Evolutionary conservation across 1,284 basidiomycete genomes (phyloP).

Genomic region (Cutaneotrichosporon cyanovorans): DNA sequence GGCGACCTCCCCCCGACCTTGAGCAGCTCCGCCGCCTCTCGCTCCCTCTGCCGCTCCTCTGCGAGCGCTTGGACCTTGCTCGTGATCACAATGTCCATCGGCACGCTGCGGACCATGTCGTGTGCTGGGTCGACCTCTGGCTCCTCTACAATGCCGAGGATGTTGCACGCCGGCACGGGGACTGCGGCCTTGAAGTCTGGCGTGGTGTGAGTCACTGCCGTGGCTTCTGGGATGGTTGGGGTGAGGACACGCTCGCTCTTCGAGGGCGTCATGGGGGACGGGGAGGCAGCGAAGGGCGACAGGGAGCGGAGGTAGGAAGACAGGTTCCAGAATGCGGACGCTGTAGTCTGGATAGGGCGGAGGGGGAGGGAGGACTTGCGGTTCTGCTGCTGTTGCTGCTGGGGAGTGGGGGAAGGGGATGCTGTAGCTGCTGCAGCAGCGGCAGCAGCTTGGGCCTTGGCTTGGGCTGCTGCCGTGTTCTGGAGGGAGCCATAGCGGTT

Average conservation of each 20-base stretch:
- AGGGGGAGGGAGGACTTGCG: conserved; percentile 16
- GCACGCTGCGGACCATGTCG: conserved; percentile 36
- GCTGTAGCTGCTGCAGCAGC: no score
- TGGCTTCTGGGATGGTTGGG: not conserved
- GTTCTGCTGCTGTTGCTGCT: not conserved
- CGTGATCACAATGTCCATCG: conserved; percentile 38
- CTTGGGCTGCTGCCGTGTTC: no score
- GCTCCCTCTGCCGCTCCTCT: conserved; percentile 22
- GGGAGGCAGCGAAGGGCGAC: conserved; percentile 25
- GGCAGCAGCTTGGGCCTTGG: no score
- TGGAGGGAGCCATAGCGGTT: not conserved
- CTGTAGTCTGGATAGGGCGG: conserved; percentile 28
- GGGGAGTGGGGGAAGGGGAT: not conserved
- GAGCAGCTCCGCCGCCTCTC: conserved; percentile 18
- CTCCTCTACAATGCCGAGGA: not conserved
- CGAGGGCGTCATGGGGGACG: not conserved
- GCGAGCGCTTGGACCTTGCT: conserved; percentile 13
- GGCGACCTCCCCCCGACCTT: conserved; percentile 1
- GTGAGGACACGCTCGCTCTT: not conserved
- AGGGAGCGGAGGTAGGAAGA: conserved; percentile 35
- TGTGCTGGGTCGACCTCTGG: conserved; percentile 1
- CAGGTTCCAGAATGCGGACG: conserved; percentile 34
- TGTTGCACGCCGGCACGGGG: not conserved
- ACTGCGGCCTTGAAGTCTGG: not conserved
- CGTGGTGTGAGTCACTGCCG: not conserved